A percentile compares a stretch with the other conserved stretches of the same genome.
phyloP scores from a whole-genome alignment of 2,329 filamentous ascomycete genomes.

The Septoria linicola region DNA sequence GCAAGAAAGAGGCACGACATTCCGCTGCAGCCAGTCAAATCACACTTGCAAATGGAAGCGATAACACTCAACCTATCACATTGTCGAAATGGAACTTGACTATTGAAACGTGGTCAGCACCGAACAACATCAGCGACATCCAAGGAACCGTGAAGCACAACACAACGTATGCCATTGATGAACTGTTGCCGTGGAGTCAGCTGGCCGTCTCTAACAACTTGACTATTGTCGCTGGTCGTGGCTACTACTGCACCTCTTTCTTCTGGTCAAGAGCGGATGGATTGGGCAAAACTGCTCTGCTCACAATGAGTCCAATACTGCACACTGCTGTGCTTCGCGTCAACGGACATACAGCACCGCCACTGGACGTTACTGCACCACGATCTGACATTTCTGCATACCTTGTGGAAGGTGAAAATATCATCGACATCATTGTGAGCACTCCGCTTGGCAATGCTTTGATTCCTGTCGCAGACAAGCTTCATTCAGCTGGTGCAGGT shows the following conservation, averaged over 20 bases:
- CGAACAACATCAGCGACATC: slow-evolving; percentile 9
- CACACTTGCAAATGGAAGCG: neutral
- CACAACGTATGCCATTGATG: slow-evolving; percentile 3
- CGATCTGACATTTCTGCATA: slow-evolving; percentile 8
- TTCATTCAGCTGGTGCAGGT: slow-evolving; percentile 1
- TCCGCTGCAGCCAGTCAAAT: neutral
- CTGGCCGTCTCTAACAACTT: slow-evolving; percentile 7
- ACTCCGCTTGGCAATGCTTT: slow-evolving; percentile 16
- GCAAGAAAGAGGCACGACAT: neutral
- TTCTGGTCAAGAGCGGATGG: no score
- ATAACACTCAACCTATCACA: neutral
- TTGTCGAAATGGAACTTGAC: slow-evolving; percentile 15
- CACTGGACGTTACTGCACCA: slow-evolving; percentile 15
- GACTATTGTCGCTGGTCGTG: slow-evolving; percentile 7
- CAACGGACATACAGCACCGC: slow-evolving; percentile 7
- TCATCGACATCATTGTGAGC: slow-evolving; percentile 13
- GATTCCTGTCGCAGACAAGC: slow-evolving; percentile 4
- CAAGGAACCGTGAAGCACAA: slow-evolving; percentile 13
- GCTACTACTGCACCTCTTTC: slow-evolving; percentile 14
- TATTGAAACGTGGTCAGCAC: slow-evolving; percentile 15
- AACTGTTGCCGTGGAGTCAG: slow-evolving; percentile 10
- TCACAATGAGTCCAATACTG: slow-evolving; percentile 12
- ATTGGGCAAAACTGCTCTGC: no score
- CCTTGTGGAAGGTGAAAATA: slow-evolving; percentile 6
- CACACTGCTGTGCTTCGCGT: slow-evolving; percentile 16